phyloP scores from a whole-genome alignment of 225 moss, liverwort and hornwort species.

The Climacium dendroides region DNA sequence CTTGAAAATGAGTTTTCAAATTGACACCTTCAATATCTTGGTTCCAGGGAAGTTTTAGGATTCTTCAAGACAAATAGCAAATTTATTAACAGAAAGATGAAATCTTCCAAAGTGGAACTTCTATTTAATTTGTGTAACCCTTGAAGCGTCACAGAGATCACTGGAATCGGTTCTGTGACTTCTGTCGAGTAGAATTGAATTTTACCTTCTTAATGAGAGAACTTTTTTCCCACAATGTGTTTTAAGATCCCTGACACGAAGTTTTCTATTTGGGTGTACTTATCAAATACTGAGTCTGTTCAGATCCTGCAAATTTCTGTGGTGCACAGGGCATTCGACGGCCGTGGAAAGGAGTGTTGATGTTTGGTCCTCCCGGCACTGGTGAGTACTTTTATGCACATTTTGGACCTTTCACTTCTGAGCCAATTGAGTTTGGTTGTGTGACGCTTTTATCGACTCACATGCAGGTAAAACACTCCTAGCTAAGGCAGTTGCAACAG shows the following conservation, averaged over 20 bases:
- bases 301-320: not conserved
- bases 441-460: not conserved
- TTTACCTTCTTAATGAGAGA: not conserved
- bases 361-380: conserved; percentile 99
- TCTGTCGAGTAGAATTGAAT: not conserved
- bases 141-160: not conserved
- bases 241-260: not conserved
- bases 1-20: not conserved
- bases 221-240: not conserved
- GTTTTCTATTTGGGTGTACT: not conserved
- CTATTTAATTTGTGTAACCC: not conserved
- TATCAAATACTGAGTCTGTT: not conserved
- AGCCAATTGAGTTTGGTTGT: not conserved
- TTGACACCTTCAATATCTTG: not conserved
- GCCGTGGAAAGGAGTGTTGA: conserved; percentile 98
- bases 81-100: not conserved
- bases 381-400: conserved; percentile 20
- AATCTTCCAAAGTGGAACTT: not conserved
- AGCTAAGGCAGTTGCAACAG: conserved; percentile 93
- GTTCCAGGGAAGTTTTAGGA: not conserved
- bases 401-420: not conserved
- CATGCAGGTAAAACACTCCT: conserved; percentile 81
- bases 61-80: not conserved
- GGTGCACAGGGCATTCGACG: conserved; percentile 85
- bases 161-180: not conserved